These are phyloP conservation scores for Stemphylium beticola DNA, from an alignment of 2,329 filamentous ascomycete species.

Conservation along the genomic window DNA sequence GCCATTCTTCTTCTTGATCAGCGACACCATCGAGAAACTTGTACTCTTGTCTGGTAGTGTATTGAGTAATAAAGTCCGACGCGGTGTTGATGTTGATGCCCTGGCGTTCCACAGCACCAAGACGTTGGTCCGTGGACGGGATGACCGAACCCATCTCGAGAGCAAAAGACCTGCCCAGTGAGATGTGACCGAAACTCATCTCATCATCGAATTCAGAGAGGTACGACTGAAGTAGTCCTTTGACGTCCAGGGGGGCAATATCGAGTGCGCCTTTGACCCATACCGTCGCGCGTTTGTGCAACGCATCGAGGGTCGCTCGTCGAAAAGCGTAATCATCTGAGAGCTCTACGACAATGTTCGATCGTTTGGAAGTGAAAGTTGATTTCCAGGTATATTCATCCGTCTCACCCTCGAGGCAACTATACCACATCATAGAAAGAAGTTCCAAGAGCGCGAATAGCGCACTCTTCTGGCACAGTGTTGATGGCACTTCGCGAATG, in stretches of 20 bases:
- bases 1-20: slow-evolving; percentile 67
- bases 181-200: slow-evolving; percentile 87
- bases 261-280: slow-evolving; percentile 86
- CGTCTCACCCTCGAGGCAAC: slow-evolving; percentile 91
- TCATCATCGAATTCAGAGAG: slow-evolving; percentile 94
- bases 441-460: slow-evolving; percentile 93
- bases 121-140: slow-evolving; percentile 81
- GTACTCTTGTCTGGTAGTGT: slow-evolving; percentile 96
- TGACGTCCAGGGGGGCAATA: slow-evolving; percentile 89
- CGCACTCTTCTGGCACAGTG: slow-evolving; percentile 86
- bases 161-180: slow-evolving; percentile 91
- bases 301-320: slow-evolving; percentile 75
- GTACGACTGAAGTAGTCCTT: slow-evolving; percentile 94
- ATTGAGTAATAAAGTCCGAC: slow-evolving; percentile 95
- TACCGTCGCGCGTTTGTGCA: slow-evolving; percentile 75
- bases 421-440: slow-evolving; percentile 91
- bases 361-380: slow-evolving; percentile 76
- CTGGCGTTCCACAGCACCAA: slow-evolving; percentile 78
- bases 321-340: slow-evolving; percentile 90
- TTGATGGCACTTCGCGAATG: slow-evolving; percentile 82
- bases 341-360: slow-evolving; percentile 83
- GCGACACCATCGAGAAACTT: slow-evolving; percentile 80
- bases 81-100: slow-evolving; percentile 84
- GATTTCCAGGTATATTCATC: slow-evolving; percentile 91
- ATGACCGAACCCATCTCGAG: slow-evolving; percentile 89